These are phyloP conservation scores for Albugo laibachii DNA, from an alignment of 352 stramenopile species.

Conservation along the genomic window DNA sequence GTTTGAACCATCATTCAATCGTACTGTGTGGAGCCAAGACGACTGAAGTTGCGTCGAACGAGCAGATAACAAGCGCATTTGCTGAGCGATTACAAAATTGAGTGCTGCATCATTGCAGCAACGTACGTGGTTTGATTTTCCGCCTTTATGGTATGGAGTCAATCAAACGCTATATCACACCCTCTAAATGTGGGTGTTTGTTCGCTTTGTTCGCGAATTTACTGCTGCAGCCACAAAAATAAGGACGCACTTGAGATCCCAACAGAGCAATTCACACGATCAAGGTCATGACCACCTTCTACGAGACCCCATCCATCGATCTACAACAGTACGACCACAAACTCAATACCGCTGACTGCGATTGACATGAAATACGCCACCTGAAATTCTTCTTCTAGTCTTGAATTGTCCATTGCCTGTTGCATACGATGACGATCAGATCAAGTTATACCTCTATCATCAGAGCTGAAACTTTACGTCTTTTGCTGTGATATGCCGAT, in stretches of 20 bases:
- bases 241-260: conserved; percentile 70
- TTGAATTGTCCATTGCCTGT: conserved; percentile 69
- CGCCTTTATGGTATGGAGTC: too few species aligned
- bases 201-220: too few species aligned
- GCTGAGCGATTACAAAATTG: too few species aligned
- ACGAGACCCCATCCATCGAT: conserved; percentile 77
- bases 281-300: conserved; percentile 74
- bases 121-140: too few species aligned
- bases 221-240: conserved; percentile 61
- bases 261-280: conserved; percentile 71
- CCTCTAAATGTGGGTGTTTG: too few species aligned
- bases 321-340: conserved; percentile 8
- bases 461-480: conserved; percentile 12
- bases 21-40: too few species aligned
- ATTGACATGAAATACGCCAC: neutral
- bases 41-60: too few species aligned
- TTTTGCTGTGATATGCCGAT: conserved; percentile 68
- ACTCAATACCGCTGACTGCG: neutral
- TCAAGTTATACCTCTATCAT: neutral
- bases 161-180: too few species aligned
- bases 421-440: conserved; percentile 9
- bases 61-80: too few species aligned
- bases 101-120: too few species aligned
- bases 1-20: too few species aligned
- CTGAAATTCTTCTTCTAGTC: conserved; percentile 70